These are phyloP conservation scores for Vitis hybrid DNA, from an alignment of 177 flowering plant species.

Conservation along the genomic window DNA sequence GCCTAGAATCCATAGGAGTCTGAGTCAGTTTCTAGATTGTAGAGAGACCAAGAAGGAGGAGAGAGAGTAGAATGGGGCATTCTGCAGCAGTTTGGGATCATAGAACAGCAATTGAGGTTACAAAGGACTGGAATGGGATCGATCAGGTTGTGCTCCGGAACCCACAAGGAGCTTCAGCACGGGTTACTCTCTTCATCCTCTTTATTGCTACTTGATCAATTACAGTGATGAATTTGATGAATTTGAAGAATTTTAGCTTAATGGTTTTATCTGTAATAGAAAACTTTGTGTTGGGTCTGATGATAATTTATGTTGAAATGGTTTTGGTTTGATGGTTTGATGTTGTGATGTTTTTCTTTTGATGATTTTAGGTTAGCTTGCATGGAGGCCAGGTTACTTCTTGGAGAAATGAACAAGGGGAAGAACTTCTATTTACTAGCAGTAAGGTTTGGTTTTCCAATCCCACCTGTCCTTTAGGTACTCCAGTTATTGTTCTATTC, in stretches of 20 bases:
- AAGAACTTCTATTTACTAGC: conserved; percentile 89
- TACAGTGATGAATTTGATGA: no score
- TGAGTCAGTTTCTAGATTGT: background rate
- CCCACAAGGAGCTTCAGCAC: conserved; percentile 77
- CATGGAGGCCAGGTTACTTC: conserved; percentile 90
- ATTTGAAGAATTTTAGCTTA: no score
- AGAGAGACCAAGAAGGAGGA: background rate
- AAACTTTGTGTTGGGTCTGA: background rate
- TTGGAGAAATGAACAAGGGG: conserved; percentile 87
- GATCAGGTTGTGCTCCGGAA: conserved; percentile 70
- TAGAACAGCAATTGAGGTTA: conserved; percentile 53
- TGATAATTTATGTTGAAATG: background rate
- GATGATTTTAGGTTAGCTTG: conserved; percentile 69
- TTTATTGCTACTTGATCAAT: background rate
- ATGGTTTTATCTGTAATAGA: no score
- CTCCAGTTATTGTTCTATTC: background rate
- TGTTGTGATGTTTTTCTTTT: conserved; percentile 16
- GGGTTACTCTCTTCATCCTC: conserved; percentile 33
- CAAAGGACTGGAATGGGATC: conserved; percentile 88
- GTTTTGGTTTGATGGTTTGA: conserved; percentile 2
- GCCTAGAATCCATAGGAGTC: background rate
- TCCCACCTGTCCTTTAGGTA: no score
- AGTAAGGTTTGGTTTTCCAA: conserved; percentile 55
- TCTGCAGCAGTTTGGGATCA: conserved; percentile 71
- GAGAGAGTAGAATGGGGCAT: conserved; percentile 61